phyloP scores from a whole-genome alignment of 768 basidiomycete species.

The Collybiopsis confluens region DNA sequence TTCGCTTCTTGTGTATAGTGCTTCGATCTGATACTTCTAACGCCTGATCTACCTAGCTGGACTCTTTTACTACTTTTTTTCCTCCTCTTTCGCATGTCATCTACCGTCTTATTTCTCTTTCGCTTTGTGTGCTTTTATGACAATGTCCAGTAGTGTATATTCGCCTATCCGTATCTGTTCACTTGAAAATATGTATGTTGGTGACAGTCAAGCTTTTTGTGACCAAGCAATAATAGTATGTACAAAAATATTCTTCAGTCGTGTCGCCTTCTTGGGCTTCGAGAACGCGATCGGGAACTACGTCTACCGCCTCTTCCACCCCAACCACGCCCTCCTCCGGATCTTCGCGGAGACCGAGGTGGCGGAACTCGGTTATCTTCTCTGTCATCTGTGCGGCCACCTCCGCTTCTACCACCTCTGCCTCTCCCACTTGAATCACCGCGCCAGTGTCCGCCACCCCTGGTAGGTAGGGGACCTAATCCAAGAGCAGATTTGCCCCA shows the following conservation, averaged over 20 bases:
- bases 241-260: too few relatives aligned
- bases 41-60: neutral
- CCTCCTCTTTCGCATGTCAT: neutral
- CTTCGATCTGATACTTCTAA: neutral
- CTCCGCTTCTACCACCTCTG: conserved; percentile 42
- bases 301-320: conserved; percentile 36
- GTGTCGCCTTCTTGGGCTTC: conserved; percentile 33
- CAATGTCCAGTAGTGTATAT: conserved; percentile 3
- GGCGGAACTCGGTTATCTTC: conserved; percentile 46
- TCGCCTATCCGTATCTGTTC: neutral
- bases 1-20: neutral
- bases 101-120: neutral
- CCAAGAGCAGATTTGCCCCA: conserved; percentile 37
- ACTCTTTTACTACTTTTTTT: neutral
- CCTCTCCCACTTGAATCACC: conserved; percentile 56
- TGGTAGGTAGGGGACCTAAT: conserved; percentile 26
- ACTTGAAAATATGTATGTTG: too few relatives aligned
- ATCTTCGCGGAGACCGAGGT: conserved; percentile 40
- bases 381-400: conserved; percentile 23
- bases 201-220: too few relatives aligned
- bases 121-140: neutral
- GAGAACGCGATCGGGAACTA: conserved; percentile 34
- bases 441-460: conserved; percentile 72
- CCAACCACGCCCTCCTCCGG: conserved; percentile 35
- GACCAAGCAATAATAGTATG: conserved; percentile 1